Evolutionary conservation across 139 green algal genomes (phyloP), one percentile per base, ranked within the genome.

Genomic region (Coelastrella sp.): DNA sequence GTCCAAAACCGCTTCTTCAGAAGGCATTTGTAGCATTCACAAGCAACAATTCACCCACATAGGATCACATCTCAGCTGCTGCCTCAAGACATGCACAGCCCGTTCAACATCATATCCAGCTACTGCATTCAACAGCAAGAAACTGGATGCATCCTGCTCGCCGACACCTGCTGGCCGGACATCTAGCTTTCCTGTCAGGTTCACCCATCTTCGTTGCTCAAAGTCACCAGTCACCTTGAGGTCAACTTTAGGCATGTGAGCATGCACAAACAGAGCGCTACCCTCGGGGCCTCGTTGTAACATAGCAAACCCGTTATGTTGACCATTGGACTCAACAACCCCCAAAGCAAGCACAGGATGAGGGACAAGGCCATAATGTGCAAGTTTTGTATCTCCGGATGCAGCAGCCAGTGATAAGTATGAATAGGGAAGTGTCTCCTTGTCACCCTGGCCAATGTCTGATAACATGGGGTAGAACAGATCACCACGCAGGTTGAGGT

Each of bases 341-440:
- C 62, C 32, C 27, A 71, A 17, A 21, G 30, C 30, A 8, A 38
- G 19, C 62, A 71, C 62, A 17, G 27, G 27, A 71, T 41, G 27
- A 21, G 62, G 27, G 6, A 71, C 62, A 11, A 71, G 19, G 11
- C 62, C 62, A 71, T 71, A 45, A 27, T 40, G 9, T 19, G 30
- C 62, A 27, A 57, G 19, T 9, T 34, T 64, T 21, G 6, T 5
- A 27, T 27, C 53, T 64, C 11, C 45, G 2, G 53, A n/a, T 64
- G 53, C 53, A 9, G 53, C 53, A 32, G 53, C 53, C 30, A 71
- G 2, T 43, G 62, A 38, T 30, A 71, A 43, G 27, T 30, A 71
- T 11, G 62, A 34, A 74, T 51, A 74, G 8, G 66, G 9, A n/a
- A 50, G 27, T n/a, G 66, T 74, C 23, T 74, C 66, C 66, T 74